Percentiles rank a stretch among this genome's conserved stretches.
phyloP scores from a whole-genome alignment of 305 asterid genomes.

The Nicotiana rustica region DNA sequence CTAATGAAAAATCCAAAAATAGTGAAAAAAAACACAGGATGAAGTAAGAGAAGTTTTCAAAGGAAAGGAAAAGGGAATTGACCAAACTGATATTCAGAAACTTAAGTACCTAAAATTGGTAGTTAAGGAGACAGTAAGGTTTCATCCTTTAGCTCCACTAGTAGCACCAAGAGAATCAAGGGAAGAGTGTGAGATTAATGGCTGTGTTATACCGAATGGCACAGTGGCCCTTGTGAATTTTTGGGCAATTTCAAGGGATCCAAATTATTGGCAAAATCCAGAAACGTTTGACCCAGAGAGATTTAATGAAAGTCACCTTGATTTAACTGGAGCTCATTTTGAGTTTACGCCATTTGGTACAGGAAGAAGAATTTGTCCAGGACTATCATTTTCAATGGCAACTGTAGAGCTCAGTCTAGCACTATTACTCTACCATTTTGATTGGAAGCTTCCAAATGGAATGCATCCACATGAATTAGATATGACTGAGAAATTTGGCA shows the following conservation, averaged over 20 bases:
- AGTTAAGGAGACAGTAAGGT: slow-evolving; percentile 35
- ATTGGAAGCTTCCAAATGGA: slow-evolving; percentile 29
- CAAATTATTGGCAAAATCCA: slow-evolving; percentile 29
- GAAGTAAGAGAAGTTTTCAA: slow-evolving; percentile 22
- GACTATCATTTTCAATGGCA: slow-evolving; percentile 19
- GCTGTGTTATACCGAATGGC: neutral
- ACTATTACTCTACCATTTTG: slow-evolving; percentile 28
- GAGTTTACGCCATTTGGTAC: slow-evolving; percentile 19
- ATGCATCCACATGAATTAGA: slow-evolving; percentile 19
- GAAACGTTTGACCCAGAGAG: slow-evolving; percentile 25
- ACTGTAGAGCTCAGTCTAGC: slow-evolving; percentile 1
- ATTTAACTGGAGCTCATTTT: slow-evolving; percentile 19
- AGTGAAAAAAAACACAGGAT: slow-evolving; percentile 32
- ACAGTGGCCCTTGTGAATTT: slow-evolving; percentile 27
- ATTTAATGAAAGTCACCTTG: slow-evolving; percentile 7
- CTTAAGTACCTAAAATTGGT: slow-evolving; percentile 29
- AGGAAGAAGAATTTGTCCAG: slow-evolving; percentile 27
- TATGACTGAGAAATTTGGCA: slow-evolving; percentile 8
- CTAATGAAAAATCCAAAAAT: neutral
- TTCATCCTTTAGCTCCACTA: slow-evolving; percentile 22
- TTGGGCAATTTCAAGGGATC: slow-evolving; percentile 32
- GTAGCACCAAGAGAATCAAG: slow-evolving; percentile 31
- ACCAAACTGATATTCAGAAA: neutral
- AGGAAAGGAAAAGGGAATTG: neutral
- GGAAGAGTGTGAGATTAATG: slow-evolving; percentile 30